Base-by-base conservation (phyloP, 495 filamentous ascomycete species). In the Penicillium subrubescens region DNA sequence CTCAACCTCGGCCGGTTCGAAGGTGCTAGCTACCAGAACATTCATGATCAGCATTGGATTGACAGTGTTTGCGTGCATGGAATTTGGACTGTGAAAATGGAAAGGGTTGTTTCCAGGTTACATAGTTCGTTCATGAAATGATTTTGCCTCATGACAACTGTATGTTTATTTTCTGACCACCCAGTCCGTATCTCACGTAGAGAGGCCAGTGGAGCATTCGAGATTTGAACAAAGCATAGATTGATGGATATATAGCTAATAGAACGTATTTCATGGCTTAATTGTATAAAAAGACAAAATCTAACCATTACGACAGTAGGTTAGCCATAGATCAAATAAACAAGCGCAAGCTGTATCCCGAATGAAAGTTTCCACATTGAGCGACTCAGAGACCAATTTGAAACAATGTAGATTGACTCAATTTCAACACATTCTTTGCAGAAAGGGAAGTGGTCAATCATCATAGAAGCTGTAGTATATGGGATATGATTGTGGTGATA, bases 361-460 rank as follows among this genome's bases (percentile, higher is more conserved):
- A 59, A 62, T 31, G 52, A 44, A 6, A 11, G 21, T 46, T 17
- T 25, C 19, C 37, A 55, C 21, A 46, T 54, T n/a, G 3, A 62
- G 64, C 55, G 39, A 53, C 64, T 66, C 64, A 66, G 64, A 66
- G 64, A 66, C 64, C 64, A 66, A 54, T 62, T 59, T 57, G 64
- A 65, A 66, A 66, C 60, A 66, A 66, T 66, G 64, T 66, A 66
- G 64, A 66, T 66, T 59, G 64, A 62, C 64, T 46, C 54, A 54
- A 37, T 59, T 52, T 66, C 64, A 52, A 66, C 64, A 66, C 57
- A 59, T 62, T 52, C 33, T 57, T 66, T 66, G 64, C 64, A 66
- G 64, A 66, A 66, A 66, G 64, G 64, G 64, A 66, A 66, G 63
- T 61, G 64, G 64, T 66, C 64, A 27, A 63, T 66, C 64, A 66